Base-by-base conservation (phyloP, 164 flowering plant species). In the Magnolia officinalis region DNA sequence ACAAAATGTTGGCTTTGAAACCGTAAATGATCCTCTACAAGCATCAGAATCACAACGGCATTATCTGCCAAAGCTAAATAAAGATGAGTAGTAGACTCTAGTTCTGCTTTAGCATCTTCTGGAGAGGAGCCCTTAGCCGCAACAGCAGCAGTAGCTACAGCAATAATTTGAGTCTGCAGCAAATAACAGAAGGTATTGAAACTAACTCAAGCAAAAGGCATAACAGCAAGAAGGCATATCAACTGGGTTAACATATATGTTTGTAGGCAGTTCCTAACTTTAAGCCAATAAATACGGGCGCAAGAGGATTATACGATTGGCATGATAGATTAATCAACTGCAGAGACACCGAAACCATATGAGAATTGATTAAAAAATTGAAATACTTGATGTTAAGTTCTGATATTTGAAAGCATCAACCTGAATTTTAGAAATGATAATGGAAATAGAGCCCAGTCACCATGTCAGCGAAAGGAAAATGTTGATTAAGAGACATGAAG, bases 121-220 rank as follows among this genome's bases (percentile, higher is more conserved):
- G 99, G 98, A 50, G 98, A 87, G 75, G 93, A 85, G 58, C 97
- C 94, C 84, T 87, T 98, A 71, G 99, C 93, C 24, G 98, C 98
- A 82, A 92, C 98, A 81, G 97, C 98, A 88, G 98, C 99, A 79
- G 98, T 93, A 2, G 98, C 98, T 24, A 98, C 96, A 76, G 98
- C 99, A 88, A 94, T 96, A 75, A 94, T 91, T 89, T 96, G 97
- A 81, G 97, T 94, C 99, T 94, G 93, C 82, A 63, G 82, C 75
- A 85, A 75, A 82, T 70, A 84, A 85, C 76, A 80, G 58, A 7
- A 70, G 31, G 24, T 64, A 19, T 19, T n/a, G 9, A 64, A n/a
- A 21, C 51, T 67, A 31, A 29, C 24, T 50, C 16, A 16, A 72
- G 50, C 55, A 26, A 18, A 26, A 51, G 66, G 55, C 63, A 49